Conservation (phyloP, 257 asterid genomes). For the Nicotiana otophora region DNA sequence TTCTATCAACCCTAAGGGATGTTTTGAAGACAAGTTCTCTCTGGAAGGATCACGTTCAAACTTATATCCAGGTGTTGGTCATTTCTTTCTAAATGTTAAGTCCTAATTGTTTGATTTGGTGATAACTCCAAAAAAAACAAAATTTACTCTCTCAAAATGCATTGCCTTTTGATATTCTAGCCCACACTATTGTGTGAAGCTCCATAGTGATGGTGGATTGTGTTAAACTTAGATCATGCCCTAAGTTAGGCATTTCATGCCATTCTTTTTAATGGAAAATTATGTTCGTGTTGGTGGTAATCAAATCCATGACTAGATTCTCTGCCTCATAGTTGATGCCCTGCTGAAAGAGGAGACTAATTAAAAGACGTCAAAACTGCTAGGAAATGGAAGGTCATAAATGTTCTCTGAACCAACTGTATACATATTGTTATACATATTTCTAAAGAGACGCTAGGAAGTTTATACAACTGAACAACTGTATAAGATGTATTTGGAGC, state of each 20-base stretch:
- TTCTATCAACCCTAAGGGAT: slow-evolving; percentile 87
- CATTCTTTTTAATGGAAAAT: neutral
- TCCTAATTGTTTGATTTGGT: neutral
- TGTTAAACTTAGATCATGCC: neutral
- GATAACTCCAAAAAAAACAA: neutral
- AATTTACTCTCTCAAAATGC: neutral
- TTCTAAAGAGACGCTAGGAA: too few species aligned
- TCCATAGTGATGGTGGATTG: neutral
- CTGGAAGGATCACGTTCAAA: slow-evolving; percentile 97
- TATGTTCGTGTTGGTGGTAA: neutral
- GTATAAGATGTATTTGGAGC: neutral
- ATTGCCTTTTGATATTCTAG: neutral
- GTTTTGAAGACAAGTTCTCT: slow-evolving; percentile 85
- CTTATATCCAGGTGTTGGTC: slow-evolving; percentile 74
- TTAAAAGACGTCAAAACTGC: neutral
- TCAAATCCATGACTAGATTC: neutral
- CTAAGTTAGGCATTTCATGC: neutral
- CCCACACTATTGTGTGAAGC: neutral
- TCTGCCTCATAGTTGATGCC: neutral
- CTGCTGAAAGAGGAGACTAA: neutral
- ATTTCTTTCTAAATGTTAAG: slow-evolving; percentile 2
- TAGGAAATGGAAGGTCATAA: neutral
- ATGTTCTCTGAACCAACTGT: neutral
- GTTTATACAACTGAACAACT: neutral
- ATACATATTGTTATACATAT: too few species aligned